Percentiles rank a stretch among this genome's conserved stretches.
Conservation (phyloP, 352 stramenopile species). For the Phytopythium litorale region DNA sequence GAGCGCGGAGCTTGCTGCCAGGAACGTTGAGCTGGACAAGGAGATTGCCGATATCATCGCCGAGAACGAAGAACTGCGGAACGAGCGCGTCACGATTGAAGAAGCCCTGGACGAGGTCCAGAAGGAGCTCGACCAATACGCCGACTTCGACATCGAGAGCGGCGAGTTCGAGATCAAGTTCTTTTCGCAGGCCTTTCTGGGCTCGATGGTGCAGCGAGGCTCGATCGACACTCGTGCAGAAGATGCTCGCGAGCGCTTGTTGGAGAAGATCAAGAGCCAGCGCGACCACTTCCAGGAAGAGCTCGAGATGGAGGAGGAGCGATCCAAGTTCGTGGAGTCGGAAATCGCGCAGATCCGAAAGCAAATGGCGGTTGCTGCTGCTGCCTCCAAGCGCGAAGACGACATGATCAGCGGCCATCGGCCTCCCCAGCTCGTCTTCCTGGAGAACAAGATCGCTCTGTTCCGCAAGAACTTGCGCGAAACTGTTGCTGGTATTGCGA, state of each 20-base stretch:
- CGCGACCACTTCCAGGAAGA: slow-evolving; percentile 52
- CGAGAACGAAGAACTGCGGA: slow-evolving; percentile 65
- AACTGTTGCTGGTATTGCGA: slow-evolving; percentile 54
- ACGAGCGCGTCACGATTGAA: slow-evolving; percentile 44
- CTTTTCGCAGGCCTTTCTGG: slow-evolving; percentile 66
- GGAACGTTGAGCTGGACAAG: slow-evolving; percentile 56
- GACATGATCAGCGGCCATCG: slow-evolving; percentile 78
- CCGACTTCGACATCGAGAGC: slow-evolving; percentile 48
- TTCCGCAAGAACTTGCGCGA: slow-evolving; percentile 68
- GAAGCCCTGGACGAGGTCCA: slow-evolving; percentile 53
- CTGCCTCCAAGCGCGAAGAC: slow-evolving; percentile 65
- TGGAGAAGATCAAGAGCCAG: slow-evolving; percentile 55
- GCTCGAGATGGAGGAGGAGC: slow-evolving; percentile 54
- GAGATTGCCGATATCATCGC: slow-evolving; percentile 68
- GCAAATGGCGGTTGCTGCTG: slow-evolving; percentile 61
- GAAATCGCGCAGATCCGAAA: slow-evolving; percentile 65
- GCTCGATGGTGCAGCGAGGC: slow-evolving; percentile 46
- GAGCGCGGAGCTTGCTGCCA: slow-evolving; percentile 44
- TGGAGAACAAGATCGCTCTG: slow-evolving; percentile 70
- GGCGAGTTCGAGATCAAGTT: slow-evolving; percentile 54
- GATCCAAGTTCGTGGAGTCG: slow-evolving; percentile 44
- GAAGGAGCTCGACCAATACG: slow-evolving; percentile 61
- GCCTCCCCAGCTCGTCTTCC: slow-evolving; percentile 69
- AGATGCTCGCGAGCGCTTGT: slow-evolving; percentile 50
- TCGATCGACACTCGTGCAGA: slow-evolving; percentile 63